Percentiles rank a stretch among this genome's conserved stretches.
These are phyloP conservation scores for Protomyces arabidopsidicola DNA, from an alignment of 1,139 yeast species.

Conservation along the genomic window DNA sequence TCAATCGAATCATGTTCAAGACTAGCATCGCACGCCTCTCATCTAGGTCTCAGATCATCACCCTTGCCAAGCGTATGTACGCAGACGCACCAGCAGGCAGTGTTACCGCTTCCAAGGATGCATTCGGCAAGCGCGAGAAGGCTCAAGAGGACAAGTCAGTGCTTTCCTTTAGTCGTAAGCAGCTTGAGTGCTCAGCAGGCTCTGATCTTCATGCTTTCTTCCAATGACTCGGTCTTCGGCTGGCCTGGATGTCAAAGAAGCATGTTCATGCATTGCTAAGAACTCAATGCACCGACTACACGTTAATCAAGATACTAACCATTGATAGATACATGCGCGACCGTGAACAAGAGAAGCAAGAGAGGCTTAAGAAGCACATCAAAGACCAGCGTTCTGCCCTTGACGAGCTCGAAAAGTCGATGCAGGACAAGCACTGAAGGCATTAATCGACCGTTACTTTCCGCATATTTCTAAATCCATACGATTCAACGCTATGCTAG, in stretches of 20 bases:
- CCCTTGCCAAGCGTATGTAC: conserved; percentile 2
- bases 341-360: conserved; percentile 57
- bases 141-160: conserved; percentile 51
- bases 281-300: too few species aligned
- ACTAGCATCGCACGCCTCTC: not conserved
- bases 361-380: conserved; percentile 47
- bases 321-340: conserved; percentile 14
- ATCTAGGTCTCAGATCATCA: not conserved
- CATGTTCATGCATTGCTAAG: too few species aligned
- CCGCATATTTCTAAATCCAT: too few species aligned
- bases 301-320: too few species aligned
- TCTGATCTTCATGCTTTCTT: not conserved
- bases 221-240: not conserved
- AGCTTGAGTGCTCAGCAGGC: not conserved
- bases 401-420: conserved; percentile 32
- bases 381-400: conserved; percentile 36
- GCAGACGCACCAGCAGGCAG: conserved; percentile 25
- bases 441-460: too few species aligned
- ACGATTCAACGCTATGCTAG: too few species aligned
- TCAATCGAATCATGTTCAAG: not conserved
- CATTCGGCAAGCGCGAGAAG: conserved; percentile 53
- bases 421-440: conserved; percentile 10
- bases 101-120: conserved; percentile 21
- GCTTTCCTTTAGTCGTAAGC: conserved; percentile 6
- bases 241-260: not conserved